Evolutionary conservation across 106 monocot genomes (phyloP), one percentile per base, ranked within the genome.

Genomic region (Triglochin maritima): DNA sequence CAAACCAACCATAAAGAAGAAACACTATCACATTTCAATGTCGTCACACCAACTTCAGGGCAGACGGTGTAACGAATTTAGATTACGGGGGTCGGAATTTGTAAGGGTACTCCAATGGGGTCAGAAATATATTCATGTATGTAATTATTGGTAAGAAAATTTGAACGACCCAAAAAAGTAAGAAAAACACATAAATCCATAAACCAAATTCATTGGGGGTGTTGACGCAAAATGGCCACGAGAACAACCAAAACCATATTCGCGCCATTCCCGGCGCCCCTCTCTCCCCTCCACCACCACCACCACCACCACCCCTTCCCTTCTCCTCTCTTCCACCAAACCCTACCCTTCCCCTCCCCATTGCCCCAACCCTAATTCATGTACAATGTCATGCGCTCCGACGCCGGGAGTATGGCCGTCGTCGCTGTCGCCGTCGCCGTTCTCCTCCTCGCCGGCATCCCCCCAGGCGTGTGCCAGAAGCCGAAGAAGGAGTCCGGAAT

Each of bases 351-450:
- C 12, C 52, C 7, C 57, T 13, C 10, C 64, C 46, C 56, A 12
- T 2, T 50, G 4, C 50, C 50, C 63, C 10, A 10, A 63, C 10
- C 59, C 54, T 50, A 50, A 50, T 50, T 50, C 66, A 66, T 50
- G 50, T 53, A 50, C 66, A 9, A 69, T 69, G 76, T 60, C 51
- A 59, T 61, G 57, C 54, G 17, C 16, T 44, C 57, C 43, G 74
- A 57, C 48, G 59, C 49, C 61, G 42, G 12, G 49, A 66, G 16
- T 46, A 17, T 41, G 44, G 50, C 57, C 53, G 57, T 52, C 70
- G 57, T 45, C 15, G 49, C 58, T 49, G 69, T 65, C 16, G 14
- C 65, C 4, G 46, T 50, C 16, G 13, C 50, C 7, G 47, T 46
- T 47, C 50, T 67, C 61, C 62, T 61, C 56, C 44, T 76, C 50